Base-by-base conservation (phyloP, 1,284 basidiomycete species). In the Phlebopus sp. region DNA sequence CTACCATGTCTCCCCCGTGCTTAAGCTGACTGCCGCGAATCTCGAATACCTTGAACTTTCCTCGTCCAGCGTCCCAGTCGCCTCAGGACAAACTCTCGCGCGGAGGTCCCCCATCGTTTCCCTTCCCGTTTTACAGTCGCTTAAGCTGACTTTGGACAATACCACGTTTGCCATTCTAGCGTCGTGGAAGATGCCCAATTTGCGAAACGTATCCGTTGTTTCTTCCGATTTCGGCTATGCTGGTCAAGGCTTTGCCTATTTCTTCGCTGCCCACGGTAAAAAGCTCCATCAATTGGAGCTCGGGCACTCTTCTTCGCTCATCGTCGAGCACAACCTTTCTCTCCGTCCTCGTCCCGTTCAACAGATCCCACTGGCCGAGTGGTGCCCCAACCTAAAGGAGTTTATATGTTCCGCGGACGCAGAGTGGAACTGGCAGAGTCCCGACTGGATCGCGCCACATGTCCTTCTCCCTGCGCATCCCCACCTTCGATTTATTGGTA, bases 401-500 rank as follows among this genome's bases (percentile, higher is more conserved):
- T 82, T 88, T 59, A 81, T 88, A 45, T 86, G 84, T 58, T 78
- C 75, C 40, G 84, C 84, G 3, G 82, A 86, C 51, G 84, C 84
- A 2, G 84, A 84, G 57, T 88, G 85, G 85, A 83, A 86, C 54
- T 88, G 85, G 86, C 76, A 79, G 55, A 74, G 72, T 44, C 86
- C 86, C 0, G 84, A 88, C 59, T 86, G 83, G 82, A 85, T 88
- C 54, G 82, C 84, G n/a, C 84, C 86, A 1, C 86, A 88, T 52
- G 72, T 85, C 27, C 69, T 88, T 6, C 71, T 88, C 23, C 81
- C 84, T 11, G 63, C 76, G 4, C 85, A 88, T 58, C 76, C 78
- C 0, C 69, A 67, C 10, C 63, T 88, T 13, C 69, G 80, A 60
- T 72, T 87, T 48, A 87, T 88, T 51, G 85, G 83, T 11, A 80